Base-by-base conservation (phyloP, 257 asterid species). In the Anisodus acutangulus region DNA sequence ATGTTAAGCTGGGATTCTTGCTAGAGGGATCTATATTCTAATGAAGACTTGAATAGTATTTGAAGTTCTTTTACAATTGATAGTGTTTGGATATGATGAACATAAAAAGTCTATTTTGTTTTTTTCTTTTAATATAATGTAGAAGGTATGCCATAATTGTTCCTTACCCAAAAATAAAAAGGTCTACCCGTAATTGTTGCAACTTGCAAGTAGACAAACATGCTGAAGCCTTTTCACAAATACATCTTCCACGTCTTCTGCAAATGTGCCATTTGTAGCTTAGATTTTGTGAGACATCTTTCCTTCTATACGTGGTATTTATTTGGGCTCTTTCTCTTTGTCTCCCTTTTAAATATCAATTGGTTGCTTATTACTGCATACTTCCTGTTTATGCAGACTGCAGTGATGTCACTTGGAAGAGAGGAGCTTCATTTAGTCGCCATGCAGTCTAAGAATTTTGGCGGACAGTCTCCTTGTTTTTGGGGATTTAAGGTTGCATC, bases 341-440 rank as follows among this genome's bases (percentile, higher is more conserved):
- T 64, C 79, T 16, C 37, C 63, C 70, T 5, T 47, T 68, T 57
- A 37, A 64, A 53, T 31, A 1, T 78, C 63, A 26, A 76, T 54
- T 78, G 31, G 49, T 51, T 55, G 15, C 66, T 53, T 78, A 26
- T 67, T 82, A 49, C 85, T 79, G 80, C 53, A 55, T 31, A 31
- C 35, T 31, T 31, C 80, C 79, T 86, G 26, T 83, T 16, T 59
- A 57, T 83, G 85, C 90, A 96, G 99, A 89, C 98, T 49, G 99
- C 99, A 63, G 93, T 94, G 78, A 89, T 94, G 87, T 88, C 92
- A 74, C 83, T 91, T 83, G 97, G 95, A 84, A 92, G 90, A 81
- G 89, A 87, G 84, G 98, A 96, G 86, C 88, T 94, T 88, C 98
- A 96, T 85, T 93, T 96, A 90, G 98, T 96, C 85, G 98, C 99